A percentile compares a stretch with the other conserved stretches of the same genome.
phyloP scores from a whole-genome alignment of 495 filamentous ascomycete species.

The Lasiosphaeria ovina region DNA sequence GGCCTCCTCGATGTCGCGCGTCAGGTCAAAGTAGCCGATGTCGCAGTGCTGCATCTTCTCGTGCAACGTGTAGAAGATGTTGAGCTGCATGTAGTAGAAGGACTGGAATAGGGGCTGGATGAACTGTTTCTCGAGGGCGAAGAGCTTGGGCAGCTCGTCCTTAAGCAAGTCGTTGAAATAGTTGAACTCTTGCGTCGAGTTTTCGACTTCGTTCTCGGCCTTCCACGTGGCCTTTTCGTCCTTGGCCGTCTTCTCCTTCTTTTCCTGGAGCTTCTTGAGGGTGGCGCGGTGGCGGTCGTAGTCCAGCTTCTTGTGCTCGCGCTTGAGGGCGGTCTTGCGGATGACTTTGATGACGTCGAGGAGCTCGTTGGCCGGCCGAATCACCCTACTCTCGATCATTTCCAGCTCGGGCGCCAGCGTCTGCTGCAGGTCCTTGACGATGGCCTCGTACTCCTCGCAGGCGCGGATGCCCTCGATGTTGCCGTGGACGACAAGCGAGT shows the following conservation, averaged over 20 bases:
- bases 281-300: conserved; percentile 82
- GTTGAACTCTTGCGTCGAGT: conserved; percentile 91
- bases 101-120: conserved; percentile 97
- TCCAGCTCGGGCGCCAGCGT: conserved; percentile 89
- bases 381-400: conserved; percentile 92
- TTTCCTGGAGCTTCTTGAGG: conserved; percentile 92
- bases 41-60: conserved; percentile 96
- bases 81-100: conserved; percentile 99
- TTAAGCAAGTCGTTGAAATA: conserved; percentile 97
- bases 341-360: conserved; percentile 93
- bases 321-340: conserved; percentile 82
- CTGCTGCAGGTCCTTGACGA: conserved; percentile 86
- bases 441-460: conserved; percentile 92
- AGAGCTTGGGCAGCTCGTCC: conserved; percentile 90
- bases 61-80: conserved; percentile 98
- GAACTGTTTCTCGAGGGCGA: conserved; percentile 90
- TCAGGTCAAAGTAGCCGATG: conserved; percentile 95
- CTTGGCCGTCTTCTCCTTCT: conserved; percentile 93
- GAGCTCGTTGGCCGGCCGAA: conserved; percentile 91
- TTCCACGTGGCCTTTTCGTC: conserved; percentile 98
- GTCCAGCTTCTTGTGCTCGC: conserved; percentile 96
- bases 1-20: conserved; percentile 82
- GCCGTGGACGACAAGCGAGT: conserved; percentile 72
- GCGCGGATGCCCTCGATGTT: conserved; percentile 93
- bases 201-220: conserved; percentile 87